Evolutionary conservation across 1,284 basidiomycete genomes (phyloP), one percentile per base, ranked within the genome.

Genomic region (Inonotus hispidus): DNA sequence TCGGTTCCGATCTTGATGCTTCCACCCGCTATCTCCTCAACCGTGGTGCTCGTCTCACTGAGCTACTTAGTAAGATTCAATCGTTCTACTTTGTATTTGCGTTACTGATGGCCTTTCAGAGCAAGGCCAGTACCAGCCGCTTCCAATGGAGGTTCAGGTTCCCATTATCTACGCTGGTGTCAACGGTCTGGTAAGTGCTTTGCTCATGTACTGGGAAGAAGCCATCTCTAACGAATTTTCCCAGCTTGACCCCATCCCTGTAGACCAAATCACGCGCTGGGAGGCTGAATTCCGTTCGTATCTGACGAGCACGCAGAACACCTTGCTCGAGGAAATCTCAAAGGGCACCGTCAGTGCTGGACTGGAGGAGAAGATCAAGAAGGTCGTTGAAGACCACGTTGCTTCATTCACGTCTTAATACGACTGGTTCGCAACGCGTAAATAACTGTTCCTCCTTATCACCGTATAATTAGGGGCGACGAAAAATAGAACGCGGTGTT

Each of bases 81-180:
- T 27, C 35, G 54, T 13, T 55, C 62, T 49, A 4, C 1, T 25
- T 43, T 43, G 2, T 35, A 10, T 41, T 6, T 27, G 45, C 29
- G 21, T 13, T 45, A 25, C 46, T 35, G 47, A 57, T 27, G 56
- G 55, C 32, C 39, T 59, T 61, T 53, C 50, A 90, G 87, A 98
- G 83, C 96, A 99, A 87, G 94, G 93, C 70, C 96, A 98, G 82
- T 98, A 97, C 81, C 90, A 95, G 74, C 91, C 90, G 63, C 74
- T 92, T 73, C 79, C 93, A 64, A 95, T 90, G 78, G 95, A 98
- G 81, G 80, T 98, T 69, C 95, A 97, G 83, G 93, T 98, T 69
- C 96, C 96, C 67, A 93, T 98, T 75, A 95, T 98, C 82, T 98
- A 96, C 77, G 95, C 95, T 69, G 96, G 96, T 89, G 96, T 98